Percentiles rank a stretch among this genome's conserved stretches.
Evolutionary conservation across 75 land plant genomes (phyloP).

Genomic region (Isoetes taiwanensis): DNA sequence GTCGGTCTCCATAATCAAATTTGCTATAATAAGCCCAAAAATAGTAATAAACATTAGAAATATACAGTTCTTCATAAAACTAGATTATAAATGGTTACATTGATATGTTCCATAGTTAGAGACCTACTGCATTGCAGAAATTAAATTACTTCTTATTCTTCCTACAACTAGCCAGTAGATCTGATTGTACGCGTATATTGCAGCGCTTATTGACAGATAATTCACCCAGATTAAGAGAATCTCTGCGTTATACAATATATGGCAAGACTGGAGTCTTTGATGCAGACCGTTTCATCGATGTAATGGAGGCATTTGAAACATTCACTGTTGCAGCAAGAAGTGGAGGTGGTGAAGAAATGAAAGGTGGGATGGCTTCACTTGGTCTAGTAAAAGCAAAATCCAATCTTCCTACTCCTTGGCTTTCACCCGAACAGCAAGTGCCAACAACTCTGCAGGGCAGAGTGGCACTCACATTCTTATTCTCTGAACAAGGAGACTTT

Average conservation of each 20-base stretch:
- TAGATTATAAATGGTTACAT: too few relatives aligned
- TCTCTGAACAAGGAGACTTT: constrained; percentile 89
- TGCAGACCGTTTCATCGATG: constrained; percentile 97
- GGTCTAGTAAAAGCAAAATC: constrained; percentile 31
- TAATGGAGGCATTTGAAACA: constrained; percentile 97
- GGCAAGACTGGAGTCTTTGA: constrained; percentile 91
- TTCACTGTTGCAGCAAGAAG: constrained; percentile 89
- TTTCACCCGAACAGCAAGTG: constrained; percentile 8
- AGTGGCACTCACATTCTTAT: constrained; percentile 67
- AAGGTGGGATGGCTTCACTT: constrained; percentile 81
- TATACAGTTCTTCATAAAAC: too few relatives aligned
- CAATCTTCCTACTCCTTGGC: constrained; percentile 17
- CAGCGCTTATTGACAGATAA: constrained; percentile 92
- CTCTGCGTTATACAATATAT: constrained; percentile 91
- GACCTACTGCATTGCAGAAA: too few relatives aligned
- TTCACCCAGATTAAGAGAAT: constrained; percentile 81
- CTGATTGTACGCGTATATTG: too few relatives aligned
- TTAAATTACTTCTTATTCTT: too few relatives aligned
- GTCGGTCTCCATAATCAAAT: too few relatives aligned
- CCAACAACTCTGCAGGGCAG: constrained; percentile 33
- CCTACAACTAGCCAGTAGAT: too few relatives aligned
- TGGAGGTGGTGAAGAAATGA: constrained; percentile 83
- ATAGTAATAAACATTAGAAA: too few relatives aligned
- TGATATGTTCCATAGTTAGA: too few relatives aligned
- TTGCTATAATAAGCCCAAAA: too few relatives aligned